phyloP scores from a whole-genome alignment of 2,329 filamentous ascomycete genomes.

The Clathrospora elynae region DNA sequence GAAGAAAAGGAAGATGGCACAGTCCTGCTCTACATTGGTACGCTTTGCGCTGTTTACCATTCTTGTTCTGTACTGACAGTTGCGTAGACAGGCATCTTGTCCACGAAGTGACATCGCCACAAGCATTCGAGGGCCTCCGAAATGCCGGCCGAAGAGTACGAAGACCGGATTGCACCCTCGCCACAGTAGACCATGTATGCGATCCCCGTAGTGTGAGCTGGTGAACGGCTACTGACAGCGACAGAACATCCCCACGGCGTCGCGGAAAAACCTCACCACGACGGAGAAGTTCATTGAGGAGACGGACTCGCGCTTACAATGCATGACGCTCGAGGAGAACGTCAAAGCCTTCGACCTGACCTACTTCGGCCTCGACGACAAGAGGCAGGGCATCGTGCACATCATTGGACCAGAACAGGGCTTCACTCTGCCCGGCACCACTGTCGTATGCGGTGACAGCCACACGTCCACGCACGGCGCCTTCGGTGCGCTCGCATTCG shows the following conservation, averaged over 20 bases:
- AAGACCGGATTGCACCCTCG: conserved; percentile 93
- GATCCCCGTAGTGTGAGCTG: background rate
- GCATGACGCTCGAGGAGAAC: conserved; percentile 94
- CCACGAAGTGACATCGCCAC: conserved; percentile 97
- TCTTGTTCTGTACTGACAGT: conserved; percentile 27
- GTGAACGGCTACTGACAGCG: conserved; percentile 19
- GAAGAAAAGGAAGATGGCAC: conserved; percentile 95
- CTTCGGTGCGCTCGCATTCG: conserved; percentile 91
- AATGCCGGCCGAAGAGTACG: conserved; percentile 88
- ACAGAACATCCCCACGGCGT: conserved; percentile 90
- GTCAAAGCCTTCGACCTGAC: conserved; percentile 95
- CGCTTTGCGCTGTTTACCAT: conserved; percentile 36
- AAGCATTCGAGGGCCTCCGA: conserved; percentile 95
- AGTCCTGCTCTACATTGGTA: conserved; percentile 89
- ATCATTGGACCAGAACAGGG: conserved; percentile 98
- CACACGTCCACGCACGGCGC: conserved; percentile 98
- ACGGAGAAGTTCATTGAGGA: conserved; percentile 94
- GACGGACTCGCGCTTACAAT: conserved; percentile 90
- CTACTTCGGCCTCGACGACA: conserved; percentile 95
- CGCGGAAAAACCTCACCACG: conserved; percentile 90
- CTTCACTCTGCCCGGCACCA: conserved; percentile 96
- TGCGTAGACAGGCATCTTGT: conserved; percentile 85
- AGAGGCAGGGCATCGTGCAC: conserved; percentile 97
- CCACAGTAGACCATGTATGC: conserved; percentile 92
- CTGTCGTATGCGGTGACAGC: conserved; percentile 95